These are phyloP conservation scores for Oryza meyeriana DNA, from an alignment of 176 grass and related monocot species.

Conservation along the genomic window DNA sequence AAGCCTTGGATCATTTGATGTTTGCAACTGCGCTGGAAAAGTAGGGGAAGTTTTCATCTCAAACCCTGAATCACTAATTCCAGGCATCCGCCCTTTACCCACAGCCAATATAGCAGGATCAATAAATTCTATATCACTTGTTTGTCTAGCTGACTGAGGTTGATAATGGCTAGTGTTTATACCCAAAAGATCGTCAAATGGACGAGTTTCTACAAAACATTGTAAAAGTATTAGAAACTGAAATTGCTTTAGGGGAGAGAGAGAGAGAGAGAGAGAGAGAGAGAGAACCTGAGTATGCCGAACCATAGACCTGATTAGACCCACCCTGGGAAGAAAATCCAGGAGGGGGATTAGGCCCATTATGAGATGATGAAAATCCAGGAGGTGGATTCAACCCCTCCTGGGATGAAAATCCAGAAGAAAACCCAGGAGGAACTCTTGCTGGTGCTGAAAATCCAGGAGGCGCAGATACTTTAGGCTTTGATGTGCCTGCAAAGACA, in stretches of 20 bases:
- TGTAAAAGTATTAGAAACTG: conserved; percentile 26
- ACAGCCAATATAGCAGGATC: conserved; percentile 95
- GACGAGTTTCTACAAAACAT: conserved; percentile 47
- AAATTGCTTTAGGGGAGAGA: conserved; percentile 4
- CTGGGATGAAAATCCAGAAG: conserved; percentile 57
- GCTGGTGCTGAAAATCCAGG: conserved; percentile 60
- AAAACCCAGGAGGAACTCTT: conserved; percentile 58
- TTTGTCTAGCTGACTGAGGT: conserved; percentile 50
- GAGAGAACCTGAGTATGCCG: conserved; percentile 44
- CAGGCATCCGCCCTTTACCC: conserved; percentile 77
- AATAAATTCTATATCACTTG: conserved; percentile 72
- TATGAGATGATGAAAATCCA: conserved; percentile 49
- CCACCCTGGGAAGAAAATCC: conserved; percentile 53
- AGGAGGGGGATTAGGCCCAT: conserved; percentile 43
- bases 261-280: not conserved
- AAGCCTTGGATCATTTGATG: conserved; percentile 68
- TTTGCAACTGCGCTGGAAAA: conserved; percentile 48
- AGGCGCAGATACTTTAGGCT: conserved; percentile 47
- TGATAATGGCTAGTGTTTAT: conserved; percentile 53
- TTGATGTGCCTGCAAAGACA: conserved; percentile 39
- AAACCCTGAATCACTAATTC: conserved; percentile 54
- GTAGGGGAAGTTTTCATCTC: conserved; percentile 41
- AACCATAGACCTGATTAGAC: conserved; percentile 47
- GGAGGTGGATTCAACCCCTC: conserved; percentile 52
- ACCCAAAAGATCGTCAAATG: conserved; percentile 41